A percentile compares a stretch with the other conserved stretches of the same genome.
These are phyloP conservation scores for Hanseniaspora lachancei DNA, from an alignment of 805 yeast species.

Conservation along the genomic window DNA sequence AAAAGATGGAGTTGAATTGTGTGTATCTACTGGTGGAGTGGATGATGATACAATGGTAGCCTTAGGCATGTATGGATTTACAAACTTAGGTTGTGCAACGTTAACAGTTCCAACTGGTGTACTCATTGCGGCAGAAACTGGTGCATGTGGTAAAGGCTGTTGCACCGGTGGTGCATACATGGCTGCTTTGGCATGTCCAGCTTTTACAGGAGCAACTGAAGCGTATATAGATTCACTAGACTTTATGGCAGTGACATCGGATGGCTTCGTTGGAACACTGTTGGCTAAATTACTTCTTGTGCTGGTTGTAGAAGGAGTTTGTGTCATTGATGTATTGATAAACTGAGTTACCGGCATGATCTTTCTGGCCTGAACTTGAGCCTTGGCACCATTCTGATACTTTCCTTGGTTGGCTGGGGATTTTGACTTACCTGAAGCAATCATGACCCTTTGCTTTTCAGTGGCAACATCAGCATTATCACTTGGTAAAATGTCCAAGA, in stretches of 20 bases:
- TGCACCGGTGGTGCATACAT: slow-evolving; percentile 10
- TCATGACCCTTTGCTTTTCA: slow-evolving; percentile 67
- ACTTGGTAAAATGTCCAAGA: slow-evolving; percentile 59
- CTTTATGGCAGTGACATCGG: not conserved
- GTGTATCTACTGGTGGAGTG: slow-evolving; percentile 19
- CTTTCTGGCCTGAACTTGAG: not conserved
- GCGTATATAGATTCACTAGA: not conserved
- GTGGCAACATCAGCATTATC: slow-evolving; percentile 54
- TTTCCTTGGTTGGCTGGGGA: not conserved
- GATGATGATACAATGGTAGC: slow-evolving; percentile 16
- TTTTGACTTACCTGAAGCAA: slow-evolving; percentile 39
- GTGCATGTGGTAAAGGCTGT: not conserved
- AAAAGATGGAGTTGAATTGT: slow-evolving; percentile 18
- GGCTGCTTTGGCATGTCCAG: slow-evolving; percentile 12
- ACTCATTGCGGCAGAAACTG: not conserved
- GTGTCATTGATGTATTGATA: not conserved
- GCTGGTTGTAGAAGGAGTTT: not conserved
- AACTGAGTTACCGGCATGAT: not conserved
- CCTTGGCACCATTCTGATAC: slow-evolving; percentile 7
- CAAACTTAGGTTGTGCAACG: not conserved
- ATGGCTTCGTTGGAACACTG: not conserved
- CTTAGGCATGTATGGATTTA: slow-evolving; percentile 11
- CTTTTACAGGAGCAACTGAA: not conserved
- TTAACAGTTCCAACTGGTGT: not conserved
- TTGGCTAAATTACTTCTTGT: not conserved